These are phyloP conservation scores for Calonectria henricotiae DNA, from an alignment of 2,329 filamentous ascomycete species.

Conservation along the genomic window DNA sequence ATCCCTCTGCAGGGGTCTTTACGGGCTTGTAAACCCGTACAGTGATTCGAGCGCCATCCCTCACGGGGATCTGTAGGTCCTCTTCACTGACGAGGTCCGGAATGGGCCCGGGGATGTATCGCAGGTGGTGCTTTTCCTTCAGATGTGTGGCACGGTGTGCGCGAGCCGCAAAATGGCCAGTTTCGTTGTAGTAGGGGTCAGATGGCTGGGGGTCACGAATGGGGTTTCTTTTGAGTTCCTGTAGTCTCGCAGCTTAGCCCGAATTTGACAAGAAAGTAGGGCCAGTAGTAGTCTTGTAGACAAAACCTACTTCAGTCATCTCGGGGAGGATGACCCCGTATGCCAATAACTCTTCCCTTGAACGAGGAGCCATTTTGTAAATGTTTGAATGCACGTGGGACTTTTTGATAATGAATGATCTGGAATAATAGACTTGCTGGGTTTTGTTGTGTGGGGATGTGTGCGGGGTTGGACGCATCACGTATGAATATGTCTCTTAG, in stretches of 20 bases:
- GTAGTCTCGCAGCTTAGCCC: not conserved
- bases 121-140: slow-evolving; percentile 10
- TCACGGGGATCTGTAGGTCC: not conserved
- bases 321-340: slow-evolving; percentile 13
- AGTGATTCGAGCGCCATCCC: slow-evolving; percentile 4
- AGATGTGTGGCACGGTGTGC: slow-evolving; percentile 6
- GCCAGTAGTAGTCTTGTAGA: not conserved
- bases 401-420: not conserved
- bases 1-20: not conserved
- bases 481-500: slow-evolving; percentile 3
- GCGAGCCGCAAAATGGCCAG: slow-evolving; percentile 7
- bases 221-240: slow-evolving; percentile 13
- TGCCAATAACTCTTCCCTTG: slow-evolving; percentile 9
- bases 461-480: slow-evolving; percentile 13
- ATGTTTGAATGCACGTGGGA: not conserved
- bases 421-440: not conserved
- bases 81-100: slow-evolving; percentile 11
- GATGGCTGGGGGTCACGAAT: slow-evolving; percentile 13
- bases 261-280: not conserved
- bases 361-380: not conserved
- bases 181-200: slow-evolving; percentile 18
- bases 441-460: not conserved
- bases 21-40: slow-evolving; percentile 1
- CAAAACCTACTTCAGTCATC: not conserved
- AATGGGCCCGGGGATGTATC: slow-evolving; percentile 13